These are phyloP conservation scores for Polyplosphaeria fusca DNA, from an alignment of 495 filamentous ascomycete species.

Conservation along the genomic window DNA sequence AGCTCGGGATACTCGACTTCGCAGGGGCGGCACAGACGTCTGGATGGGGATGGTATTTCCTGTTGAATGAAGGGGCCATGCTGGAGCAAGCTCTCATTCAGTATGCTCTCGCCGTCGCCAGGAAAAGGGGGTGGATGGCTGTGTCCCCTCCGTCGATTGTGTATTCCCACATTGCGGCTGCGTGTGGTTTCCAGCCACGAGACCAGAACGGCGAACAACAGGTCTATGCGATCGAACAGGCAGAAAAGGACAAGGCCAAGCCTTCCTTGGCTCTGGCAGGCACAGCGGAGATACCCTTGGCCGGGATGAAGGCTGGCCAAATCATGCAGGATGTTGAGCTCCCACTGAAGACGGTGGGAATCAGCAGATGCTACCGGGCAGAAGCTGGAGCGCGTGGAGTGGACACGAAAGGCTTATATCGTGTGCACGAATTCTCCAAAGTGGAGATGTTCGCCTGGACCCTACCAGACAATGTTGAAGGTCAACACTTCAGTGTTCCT, in stretches of 20 bases:
- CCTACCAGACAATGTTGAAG: constrained; percentile 42
- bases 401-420: constrained; percentile 91
- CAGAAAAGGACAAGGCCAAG: constrained; percentile 55
- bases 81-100: constrained; percentile 90
- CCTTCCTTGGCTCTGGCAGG: constrained; percentile 72
- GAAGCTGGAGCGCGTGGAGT: constrained; percentile 87
- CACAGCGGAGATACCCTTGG: constrained; percentile 92
- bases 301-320: constrained; percentile 79
- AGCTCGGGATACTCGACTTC: constrained; percentile 83
- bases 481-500: constrained; percentile 21
- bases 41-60: constrained; percentile 97
- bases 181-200: constrained; percentile 90
- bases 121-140: constrained; percentile 66
- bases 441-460: constrained; percentile 96
- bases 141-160: constrained; percentile 86
- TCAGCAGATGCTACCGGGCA: constrained; percentile 86
- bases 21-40: constrained; percentile 68
- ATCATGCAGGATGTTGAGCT: constrained; percentile 60
- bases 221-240: constrained; percentile 72
- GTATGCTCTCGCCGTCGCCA: constrained; percentile 71
- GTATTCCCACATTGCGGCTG: constrained; percentile 83
- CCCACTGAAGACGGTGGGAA: constrained; percentile 75
- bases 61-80: constrained; percentile 81
- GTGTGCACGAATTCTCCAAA: constrained; percentile 99
- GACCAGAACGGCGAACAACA: constrained; percentile 90